phyloP scores from a whole-genome alignment of 192 early-diverging fungal genomes.

The Cladochytrium replicatum region DNA sequence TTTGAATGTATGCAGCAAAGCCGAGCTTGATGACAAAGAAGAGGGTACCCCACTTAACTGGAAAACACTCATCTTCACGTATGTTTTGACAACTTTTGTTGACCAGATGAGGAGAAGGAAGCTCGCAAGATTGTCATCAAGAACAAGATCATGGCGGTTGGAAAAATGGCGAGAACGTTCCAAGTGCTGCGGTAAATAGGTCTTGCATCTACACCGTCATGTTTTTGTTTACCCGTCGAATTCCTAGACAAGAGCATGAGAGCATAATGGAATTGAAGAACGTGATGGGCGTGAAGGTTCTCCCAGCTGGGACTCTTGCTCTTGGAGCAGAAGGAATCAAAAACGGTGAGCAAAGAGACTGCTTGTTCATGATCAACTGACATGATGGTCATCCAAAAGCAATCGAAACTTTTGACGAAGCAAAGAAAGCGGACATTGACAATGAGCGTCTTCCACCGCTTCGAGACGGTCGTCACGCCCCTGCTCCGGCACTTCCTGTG shows the following conservation, averaged over 20 bases:
- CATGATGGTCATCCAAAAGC: constrained; percentile 27
- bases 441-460: constrained; percentile 64
- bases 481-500: constrained; percentile 35
- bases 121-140: constrained; percentile 57
- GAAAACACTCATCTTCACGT: not conserved
- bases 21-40: constrained; percentile 64
- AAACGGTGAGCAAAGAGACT: constrained; percentile 49
- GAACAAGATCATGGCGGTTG: constrained; percentile 89
- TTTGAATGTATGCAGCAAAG: constrained; percentile 90
- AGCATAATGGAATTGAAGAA: constrained; percentile 87
- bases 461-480: constrained; percentile 25
- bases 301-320: constrained; percentile 80
- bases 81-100: constrained; percentile 1
- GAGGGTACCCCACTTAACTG: constrained; percentile 17
- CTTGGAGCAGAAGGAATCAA: constrained; percentile 89
- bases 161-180: constrained; percentile 84
- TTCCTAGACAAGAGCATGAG: constrained; percentile 66
- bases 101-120: constrained; percentile 42
- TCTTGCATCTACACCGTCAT: not conserved
- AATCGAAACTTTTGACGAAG: constrained; percentile 87
- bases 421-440: constrained; percentile 77
- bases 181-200: constrained; percentile 58
- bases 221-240: constrained; percentile 3
- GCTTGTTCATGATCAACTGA: too few relatives aligned
- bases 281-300: constrained; percentile 66